Base-by-base conservation (phyloP, 306 rosid genomes). In the Quercus dentata region DNA sequence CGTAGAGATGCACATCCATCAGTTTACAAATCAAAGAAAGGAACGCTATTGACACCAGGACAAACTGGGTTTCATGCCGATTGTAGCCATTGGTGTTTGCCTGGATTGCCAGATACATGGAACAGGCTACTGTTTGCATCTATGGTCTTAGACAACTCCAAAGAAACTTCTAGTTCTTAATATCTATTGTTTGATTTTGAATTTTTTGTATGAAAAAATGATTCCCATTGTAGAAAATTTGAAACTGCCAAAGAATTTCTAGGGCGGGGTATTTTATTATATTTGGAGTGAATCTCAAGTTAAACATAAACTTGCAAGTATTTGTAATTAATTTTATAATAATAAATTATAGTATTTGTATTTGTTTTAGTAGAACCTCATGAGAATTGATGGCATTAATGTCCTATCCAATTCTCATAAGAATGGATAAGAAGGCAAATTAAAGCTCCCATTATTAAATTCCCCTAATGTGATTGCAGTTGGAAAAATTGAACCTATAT, bases 11-110 rank as follows among this genome's bases (percentile, higher is more conserved):
- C 78, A 5, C 86, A 88, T 74, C 79, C 87, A 49, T 23, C 82
- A 4, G 56, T 78, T 20, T 76, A 80, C 73, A 76, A 44, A 6
- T 49, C 25, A 49, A 80, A 28, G 76, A 62, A 71, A 20, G 59
- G 80, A 33, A 85, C 78, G 75, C 46, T 11, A n/a, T 75, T 31
- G 35, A 33, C 74, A 14, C 59, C 69, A 56, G 69, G 21, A 51
- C 59, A 28, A 59, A 75, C 81, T 0, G 74, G 68, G 30, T 41
- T 35, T 17, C 27, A 33, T 35, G 78, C 85, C 15, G 87, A 85
- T 74, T 88, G 87, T 72, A 88, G 80, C 77, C 84, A 83, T 71
- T 83, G 91, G 91, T 82, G 88, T 75, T 73, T 87, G 73, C 87
- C 91, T 6, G 91, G 88, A 23, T 58, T 85, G 12, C 91, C 88